Percentiles rank a stretch among this genome's conserved stretches.
These are phyloP conservation scores for Botrytis galanthina DNA, from an alignment of 2,329 filamentous ascomycete genomes.

Conservation along the genomic window DNA sequence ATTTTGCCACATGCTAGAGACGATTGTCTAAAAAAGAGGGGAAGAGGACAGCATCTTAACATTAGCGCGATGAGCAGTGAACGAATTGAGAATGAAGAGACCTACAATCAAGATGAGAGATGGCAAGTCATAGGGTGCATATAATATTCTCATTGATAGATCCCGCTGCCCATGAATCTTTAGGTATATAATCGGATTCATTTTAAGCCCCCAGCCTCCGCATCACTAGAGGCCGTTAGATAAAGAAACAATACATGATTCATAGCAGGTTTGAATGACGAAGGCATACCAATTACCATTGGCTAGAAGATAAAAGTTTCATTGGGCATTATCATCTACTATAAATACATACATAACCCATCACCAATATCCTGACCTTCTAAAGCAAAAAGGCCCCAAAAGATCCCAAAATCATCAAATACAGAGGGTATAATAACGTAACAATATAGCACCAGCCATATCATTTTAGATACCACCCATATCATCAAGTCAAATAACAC, in stretches of 20 bases:
- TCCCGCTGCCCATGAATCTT: background rate
- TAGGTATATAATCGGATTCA: background rate
- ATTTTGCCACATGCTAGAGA: background rate
- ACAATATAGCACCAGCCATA: background rate
- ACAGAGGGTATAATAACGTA: background rate
- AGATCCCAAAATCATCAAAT: background rate
- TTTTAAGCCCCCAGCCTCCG: background rate
- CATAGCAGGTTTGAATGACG: background rate
- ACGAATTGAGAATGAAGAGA: background rate
- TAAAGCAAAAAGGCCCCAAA: background rate
- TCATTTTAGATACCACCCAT: background rate
- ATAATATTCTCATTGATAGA: background rate
- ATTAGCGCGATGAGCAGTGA: background rate
- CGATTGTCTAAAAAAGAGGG: background rate
- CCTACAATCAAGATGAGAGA: background rate
- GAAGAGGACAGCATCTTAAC: background rate
- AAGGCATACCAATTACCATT: background rate
- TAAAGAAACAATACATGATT: no score
- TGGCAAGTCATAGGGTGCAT: background rate
- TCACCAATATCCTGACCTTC: background rate
- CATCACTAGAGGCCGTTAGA: background rate
- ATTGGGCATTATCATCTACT: background rate
- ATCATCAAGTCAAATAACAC: slow-evolving; percentile 1
- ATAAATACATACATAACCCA: background rate
- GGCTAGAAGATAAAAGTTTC: background rate